Evolutionary conservation across 306 rosid species (phyloP).

Genomic region (Citrullus amarus): DNA sequence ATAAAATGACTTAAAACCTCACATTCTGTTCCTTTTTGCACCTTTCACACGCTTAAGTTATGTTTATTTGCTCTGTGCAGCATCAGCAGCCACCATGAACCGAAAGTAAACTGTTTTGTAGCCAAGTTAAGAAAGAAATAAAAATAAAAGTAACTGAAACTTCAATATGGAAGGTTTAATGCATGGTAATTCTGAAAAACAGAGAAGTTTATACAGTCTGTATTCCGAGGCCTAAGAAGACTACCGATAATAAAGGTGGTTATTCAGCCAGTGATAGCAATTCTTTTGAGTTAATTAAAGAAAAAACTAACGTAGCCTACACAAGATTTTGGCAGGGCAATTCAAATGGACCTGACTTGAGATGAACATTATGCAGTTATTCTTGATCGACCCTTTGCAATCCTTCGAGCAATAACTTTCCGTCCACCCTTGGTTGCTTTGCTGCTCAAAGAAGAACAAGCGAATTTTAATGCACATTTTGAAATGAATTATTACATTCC

Average conservation of each 20-base stretch:
- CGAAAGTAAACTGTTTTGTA: not conserved
- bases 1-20: not conserved
- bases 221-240: not conserved
- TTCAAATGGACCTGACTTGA: not conserved
- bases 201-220: not conserved
- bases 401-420: slow-evolving; percentile 77
- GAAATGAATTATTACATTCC: not conserved
- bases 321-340: not conserved
- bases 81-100: not conserved
- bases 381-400: slow-evolving; percentile 80
- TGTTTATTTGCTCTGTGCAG: not conserved
- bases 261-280: not conserved
- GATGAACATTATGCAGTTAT: slow-evolving; percentile 58
- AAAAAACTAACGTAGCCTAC: not conserved
- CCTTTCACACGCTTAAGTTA: not conserved
- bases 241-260: not conserved
- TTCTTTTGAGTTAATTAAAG: not conserved
- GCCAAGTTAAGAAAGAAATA: not conserved
- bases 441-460: slow-evolving; percentile 38
- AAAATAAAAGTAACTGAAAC: not conserved
- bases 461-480: not conserved
- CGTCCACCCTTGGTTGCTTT: slow-evolving; percentile 95
- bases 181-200: not conserved
- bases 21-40: not conserved
- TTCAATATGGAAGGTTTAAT: not conserved